phyloP scores from a whole-genome alignment of 495 filamentous ascomycete genomes.

The Tuber umbilicatum region DNA sequence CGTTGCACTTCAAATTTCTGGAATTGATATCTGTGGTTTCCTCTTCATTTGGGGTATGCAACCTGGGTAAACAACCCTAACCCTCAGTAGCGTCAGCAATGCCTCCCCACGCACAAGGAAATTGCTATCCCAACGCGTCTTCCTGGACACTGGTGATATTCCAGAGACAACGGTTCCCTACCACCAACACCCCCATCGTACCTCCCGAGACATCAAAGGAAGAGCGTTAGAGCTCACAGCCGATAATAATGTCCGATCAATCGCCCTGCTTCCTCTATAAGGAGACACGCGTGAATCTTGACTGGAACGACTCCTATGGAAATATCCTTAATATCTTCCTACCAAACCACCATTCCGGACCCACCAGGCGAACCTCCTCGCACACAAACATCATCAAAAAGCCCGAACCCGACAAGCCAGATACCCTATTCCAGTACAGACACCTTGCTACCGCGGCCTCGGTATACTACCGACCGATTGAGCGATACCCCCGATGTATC shows the following conservation, averaged over 20 bases:
- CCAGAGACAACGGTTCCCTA: background rate
- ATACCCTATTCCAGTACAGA: conserved; percentile 54
- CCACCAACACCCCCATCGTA: background rate
- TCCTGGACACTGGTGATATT: background rate
- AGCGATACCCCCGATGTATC: conserved; percentile 70
- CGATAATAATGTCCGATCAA: conserved; percentile 27
- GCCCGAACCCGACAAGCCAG: conserved; percentile 42
- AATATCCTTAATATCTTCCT: conserved; percentile 67
- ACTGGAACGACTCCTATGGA: conserved; percentile 56
- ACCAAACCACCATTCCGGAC: conserved; percentile 48
- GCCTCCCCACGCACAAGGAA: background rate
- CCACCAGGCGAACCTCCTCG: conserved; percentile 40
- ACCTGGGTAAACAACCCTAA: background rate
- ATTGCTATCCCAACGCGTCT: background rate
- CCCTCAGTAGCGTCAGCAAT: background rate
- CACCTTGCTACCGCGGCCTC: conserved; percentile 73
- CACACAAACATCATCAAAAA: conserved; percentile 42
- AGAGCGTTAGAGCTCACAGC: background rate
- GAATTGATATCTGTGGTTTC: background rate
- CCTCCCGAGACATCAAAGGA: background rate
- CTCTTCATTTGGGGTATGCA: background rate
- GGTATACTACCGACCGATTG: conserved; percentile 72
- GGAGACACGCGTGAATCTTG: conserved; percentile 76
- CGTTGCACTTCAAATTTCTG: background rate
- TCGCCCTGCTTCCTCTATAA: conserved; percentile 60